A percentile compares a stretch with the other conserved stretches of the same genome.
phyloP scores from a whole-genome alignment of 495 filamentous ascomycete species.

The Baudoinia panamericana region DNA sequence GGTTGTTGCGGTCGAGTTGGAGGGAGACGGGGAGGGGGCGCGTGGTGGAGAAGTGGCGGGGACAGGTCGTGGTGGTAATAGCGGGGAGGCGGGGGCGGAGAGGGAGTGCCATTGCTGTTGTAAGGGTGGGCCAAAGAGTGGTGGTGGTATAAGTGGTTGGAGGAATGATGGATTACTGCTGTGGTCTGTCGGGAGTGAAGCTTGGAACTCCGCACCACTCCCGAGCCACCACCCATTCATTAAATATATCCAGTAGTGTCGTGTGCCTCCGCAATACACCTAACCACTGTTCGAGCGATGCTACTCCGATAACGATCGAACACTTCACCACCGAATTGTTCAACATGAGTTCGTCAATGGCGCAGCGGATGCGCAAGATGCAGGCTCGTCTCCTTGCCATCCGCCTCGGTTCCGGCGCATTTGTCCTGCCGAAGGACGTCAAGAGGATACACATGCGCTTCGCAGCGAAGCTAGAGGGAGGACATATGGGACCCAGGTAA shows the following conservation, averaged over 20 bases:
- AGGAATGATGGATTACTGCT: too few relatives aligned
- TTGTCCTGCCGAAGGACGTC: constrained; percentile 64
- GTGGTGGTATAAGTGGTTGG: too few relatives aligned
- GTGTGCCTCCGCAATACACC: too few relatives aligned
- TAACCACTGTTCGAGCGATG: too few relatives aligned
- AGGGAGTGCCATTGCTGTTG: constrained; percentile 15
- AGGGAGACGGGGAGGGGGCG: constrained; percentile 5
- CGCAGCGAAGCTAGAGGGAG: constrained; percentile 46
- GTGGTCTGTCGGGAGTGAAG: too few relatives aligned
- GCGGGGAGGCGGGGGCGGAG: constrained; percentile 11
- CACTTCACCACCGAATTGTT: too few relatives aligned
- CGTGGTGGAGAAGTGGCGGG: constrained; percentile 20
- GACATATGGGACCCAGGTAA: constrained; percentile 71
- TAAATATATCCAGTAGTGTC: too few relatives aligned
- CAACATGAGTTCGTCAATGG: constrained; percentile 68
- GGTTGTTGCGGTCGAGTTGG: constrained; percentile 17
- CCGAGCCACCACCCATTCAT: neutral
- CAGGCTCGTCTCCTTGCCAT: constrained; percentile 58
- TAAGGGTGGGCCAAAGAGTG: too few relatives aligned
- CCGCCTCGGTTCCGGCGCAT: constrained; percentile 68
- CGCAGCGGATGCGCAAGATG: constrained; percentile 66
- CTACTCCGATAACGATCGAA: neutral
- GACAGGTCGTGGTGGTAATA: neutral
- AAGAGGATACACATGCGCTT: constrained; percentile 77
- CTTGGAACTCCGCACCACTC: neutral